A percentile compares a stretch with the other conserved stretches of the same genome.
Conservation (phyloP, 805 yeast species). For the Blastobotrys attinorum region DNA sequence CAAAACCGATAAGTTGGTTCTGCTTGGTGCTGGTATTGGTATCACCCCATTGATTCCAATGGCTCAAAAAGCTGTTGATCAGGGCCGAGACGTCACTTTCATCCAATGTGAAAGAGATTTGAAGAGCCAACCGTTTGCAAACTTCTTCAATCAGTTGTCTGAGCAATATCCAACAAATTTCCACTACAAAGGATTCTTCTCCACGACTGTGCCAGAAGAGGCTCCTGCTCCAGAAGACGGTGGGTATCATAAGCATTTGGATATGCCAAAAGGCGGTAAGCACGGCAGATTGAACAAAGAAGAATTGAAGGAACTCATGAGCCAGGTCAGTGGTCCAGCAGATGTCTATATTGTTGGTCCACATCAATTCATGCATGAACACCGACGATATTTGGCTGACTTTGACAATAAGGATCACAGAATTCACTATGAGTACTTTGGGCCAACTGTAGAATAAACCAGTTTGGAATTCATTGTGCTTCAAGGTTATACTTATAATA, state of each 20-base stretch:
- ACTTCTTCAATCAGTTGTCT: constrained; percentile 8
- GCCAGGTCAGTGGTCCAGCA: constrained; percentile 1
- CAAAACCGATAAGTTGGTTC: constrained; percentile 29
- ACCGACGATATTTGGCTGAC: constrained; percentile 1
- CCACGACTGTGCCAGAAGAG: not conserved
- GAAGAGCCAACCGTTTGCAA: constrained; percentile 13
- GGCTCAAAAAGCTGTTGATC: constrained; percentile 20
- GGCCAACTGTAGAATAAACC: constrained; percentile 14
- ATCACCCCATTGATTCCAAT: constrained; percentile 57
- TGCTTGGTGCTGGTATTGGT: constrained; percentile 60
- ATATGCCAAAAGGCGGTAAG: not conserved
- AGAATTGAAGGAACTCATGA: constrained; percentile 2
- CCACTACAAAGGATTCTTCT: constrained; percentile 4
- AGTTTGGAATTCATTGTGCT: not conserved
- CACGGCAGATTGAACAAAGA: not conserved
- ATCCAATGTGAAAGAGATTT: constrained; percentile 29
- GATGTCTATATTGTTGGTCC: constrained; percentile 9
- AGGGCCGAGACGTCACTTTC: constrained; percentile 29
- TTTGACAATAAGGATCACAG: not conserved
- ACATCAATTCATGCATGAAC: constrained; percentile 6
- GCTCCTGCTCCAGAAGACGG: not conserved
- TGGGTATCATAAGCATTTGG: not conserved
- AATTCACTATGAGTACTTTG: constrained; percentile 9
- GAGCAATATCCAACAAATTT: not conserved
- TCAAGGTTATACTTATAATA: not conserved